Conservation (phyloP, 169 alveolate genomes). For the Plasmodium reichenowi region DNA sequence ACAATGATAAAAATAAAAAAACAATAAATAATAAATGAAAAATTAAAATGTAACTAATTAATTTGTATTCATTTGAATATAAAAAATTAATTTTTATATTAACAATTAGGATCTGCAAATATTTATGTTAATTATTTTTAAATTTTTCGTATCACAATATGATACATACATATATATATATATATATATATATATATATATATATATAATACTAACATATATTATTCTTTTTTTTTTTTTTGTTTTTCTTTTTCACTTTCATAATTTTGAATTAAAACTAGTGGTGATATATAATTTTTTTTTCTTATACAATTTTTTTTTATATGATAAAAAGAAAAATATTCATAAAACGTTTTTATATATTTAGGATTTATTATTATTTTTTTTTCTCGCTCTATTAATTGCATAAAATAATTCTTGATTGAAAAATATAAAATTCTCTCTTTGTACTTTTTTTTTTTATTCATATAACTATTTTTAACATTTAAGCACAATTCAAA, state of each 20-base stretch:
- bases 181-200: no score
- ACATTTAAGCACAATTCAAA: slow-evolving; percentile 38
- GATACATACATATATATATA: no score
- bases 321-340: slow-evolving; percentile 69
- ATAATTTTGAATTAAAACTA: slow-evolving; percentile 17
- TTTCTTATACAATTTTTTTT: slow-evolving; percentile 55
- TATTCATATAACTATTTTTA: slow-evolving; percentile 24
- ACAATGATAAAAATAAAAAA: slow-evolving; percentile 1
- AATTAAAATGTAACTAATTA: no score
- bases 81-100: no score
- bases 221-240: not conserved
- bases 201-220: no score
- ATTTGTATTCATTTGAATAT: no score
- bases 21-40: not conserved
- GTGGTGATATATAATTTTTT: slow-evolving; percentile 69
- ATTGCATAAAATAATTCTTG: slow-evolving; percentile 15
- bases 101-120: no score
- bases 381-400: slow-evolving; percentile 6
- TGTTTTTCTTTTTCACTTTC: slow-evolving; percentile 6
- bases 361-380: slow-evolving; percentile 21
- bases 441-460: slow-evolving; percentile 33
- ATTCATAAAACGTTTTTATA: slow-evolving; percentile 64
- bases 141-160: no score
- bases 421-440: slow-evolving; percentile 67
- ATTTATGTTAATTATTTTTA: no score